phyloP scores from a whole-genome alignment of 192 early-diverging fungal genomes.

The Coemansia sp. region DNA sequence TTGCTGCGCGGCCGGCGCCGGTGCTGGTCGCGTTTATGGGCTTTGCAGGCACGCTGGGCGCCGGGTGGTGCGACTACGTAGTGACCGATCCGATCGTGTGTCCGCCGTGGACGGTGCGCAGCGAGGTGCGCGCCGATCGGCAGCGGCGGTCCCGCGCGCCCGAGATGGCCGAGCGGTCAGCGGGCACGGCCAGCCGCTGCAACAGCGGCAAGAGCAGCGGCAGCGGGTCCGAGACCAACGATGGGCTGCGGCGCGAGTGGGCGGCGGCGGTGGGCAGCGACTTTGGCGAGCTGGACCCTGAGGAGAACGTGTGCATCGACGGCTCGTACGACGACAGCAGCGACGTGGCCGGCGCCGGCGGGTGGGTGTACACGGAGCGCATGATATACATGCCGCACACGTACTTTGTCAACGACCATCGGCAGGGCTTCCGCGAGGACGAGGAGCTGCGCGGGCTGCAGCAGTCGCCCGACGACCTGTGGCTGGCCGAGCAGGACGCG shows the following conservation, averaged over 20 bases:
- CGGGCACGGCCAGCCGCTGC: not conserved
- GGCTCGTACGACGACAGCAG: slow-evolving; percentile 13
- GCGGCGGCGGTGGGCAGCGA: slow-evolving; percentile 50
- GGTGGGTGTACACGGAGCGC: slow-evolving; percentile 82
- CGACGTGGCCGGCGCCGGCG: slow-evolving; percentile 33
- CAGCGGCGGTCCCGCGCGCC: slow-evolving; percentile 16
- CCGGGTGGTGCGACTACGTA: slow-evolving; percentile 81
- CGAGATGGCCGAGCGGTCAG: slow-evolving; percentile 26
- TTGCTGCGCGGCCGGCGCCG: slow-evolving; percentile 85
- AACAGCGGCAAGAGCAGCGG: slow-evolving; percentile 1
- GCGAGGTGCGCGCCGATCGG: slow-evolving; percentile 55
- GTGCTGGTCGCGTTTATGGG: slow-evolving; percentile 92
- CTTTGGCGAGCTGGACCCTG: slow-evolving; percentile 53
- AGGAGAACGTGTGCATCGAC: slow-evolving; percentile 45
- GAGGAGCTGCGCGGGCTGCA: slow-evolving; percentile 51
- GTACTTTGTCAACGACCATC: slow-evolving; percentile 94
- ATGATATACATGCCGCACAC: slow-evolving; percentile 89
- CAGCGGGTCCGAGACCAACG: not conserved
- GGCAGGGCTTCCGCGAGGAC: slow-evolving; percentile 83
- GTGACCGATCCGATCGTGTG: slow-evolving; percentile 73
- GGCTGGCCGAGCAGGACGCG: slow-evolving; percentile 74
- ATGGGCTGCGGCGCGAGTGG: slow-evolving; percentile 43
- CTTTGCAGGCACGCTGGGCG: slow-evolving; percentile 88
- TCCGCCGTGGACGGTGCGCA: slow-evolving; percentile 65
- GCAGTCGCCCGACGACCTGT: slow-evolving; percentile 52